Evolutionary conservation across 768 basidiomycete genomes (phyloP).

Genomic region (Amanita polypyramis): DNA sequence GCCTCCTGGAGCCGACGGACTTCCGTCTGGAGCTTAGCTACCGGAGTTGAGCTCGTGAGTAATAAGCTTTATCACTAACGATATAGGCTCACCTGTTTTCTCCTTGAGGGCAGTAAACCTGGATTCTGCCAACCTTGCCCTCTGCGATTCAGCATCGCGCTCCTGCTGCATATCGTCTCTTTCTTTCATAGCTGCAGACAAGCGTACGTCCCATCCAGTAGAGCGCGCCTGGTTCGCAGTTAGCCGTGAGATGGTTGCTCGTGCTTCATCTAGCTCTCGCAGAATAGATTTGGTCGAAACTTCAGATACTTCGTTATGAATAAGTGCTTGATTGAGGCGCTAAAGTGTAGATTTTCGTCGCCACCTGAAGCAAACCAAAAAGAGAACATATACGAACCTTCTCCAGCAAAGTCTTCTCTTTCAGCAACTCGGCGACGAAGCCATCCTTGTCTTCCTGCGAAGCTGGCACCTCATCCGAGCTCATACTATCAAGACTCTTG

Average conservation of each 20-base stretch:
- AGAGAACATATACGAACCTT: conserved; percentile 29
- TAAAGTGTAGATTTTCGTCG: conserved; percentile 17
- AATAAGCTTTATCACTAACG: conserved; percentile 1
- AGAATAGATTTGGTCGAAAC: conserved; percentile 64
- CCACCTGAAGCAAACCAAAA: neutral
- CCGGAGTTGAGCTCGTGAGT: neutral
- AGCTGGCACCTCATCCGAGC: conserved; percentile 12
- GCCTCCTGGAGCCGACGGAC: conserved; percentile 53
- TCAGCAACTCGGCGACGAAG: conserved; percentile 25
- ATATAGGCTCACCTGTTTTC: conserved; percentile 41
- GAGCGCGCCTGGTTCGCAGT: conserved; percentile 61
- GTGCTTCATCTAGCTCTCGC: conserved; percentile 67
- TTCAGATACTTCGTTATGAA: conserved; percentile 77
- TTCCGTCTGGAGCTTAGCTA: conserved; percentile 64
- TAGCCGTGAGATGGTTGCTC: conserved; percentile 53
- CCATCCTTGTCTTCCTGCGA: conserved; percentile 22
- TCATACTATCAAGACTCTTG: conserved; percentile 9
- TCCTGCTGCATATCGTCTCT: conserved; percentile 82
- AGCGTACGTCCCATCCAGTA: conserved; percentile 57
- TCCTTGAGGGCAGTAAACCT: conserved; percentile 56
- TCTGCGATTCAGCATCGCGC: conserved; percentile 56
- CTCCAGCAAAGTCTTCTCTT: conserved; percentile 53
- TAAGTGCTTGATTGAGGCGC: conserved; percentile 69
- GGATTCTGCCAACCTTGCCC: conserved; percentile 58
- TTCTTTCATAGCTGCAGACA: conserved; percentile 59